Evolutionary conservation across 495 filamentous ascomycete genomes (phyloP).

Genomic region (Daldinia decipiens): DNA sequence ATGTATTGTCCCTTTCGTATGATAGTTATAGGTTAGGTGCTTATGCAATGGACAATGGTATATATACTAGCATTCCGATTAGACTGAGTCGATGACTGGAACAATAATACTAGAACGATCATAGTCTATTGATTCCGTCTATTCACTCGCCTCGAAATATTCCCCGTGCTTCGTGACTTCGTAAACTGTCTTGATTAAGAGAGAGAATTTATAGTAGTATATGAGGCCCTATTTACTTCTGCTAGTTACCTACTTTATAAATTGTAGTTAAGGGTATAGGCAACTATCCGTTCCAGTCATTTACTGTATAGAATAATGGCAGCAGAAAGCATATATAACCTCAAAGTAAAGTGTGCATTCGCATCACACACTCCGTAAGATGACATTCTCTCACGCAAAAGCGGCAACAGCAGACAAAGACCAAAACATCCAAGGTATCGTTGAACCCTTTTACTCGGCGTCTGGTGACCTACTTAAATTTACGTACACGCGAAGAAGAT

Average conservation of each 20-base stretch:
- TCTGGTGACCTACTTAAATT: slow-evolving; percentile 10
- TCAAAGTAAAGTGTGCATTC: background rate
- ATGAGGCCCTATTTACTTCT: background rate
- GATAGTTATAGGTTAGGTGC: background rate
- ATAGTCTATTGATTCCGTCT: background rate
- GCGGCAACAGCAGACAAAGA: background rate
- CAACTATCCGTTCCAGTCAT: background rate
- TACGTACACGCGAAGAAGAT: slow-evolving; percentile 17
- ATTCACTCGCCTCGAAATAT: background rate
- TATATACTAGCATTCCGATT: background rate
- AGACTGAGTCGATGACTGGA: background rate
- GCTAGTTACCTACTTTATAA: background rate
- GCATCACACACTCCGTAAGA: background rate
- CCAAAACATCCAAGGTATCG: background rate
- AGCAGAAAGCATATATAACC: background rate
- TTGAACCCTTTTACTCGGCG: slow-evolving; percentile 11
- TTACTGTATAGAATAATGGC: background rate
- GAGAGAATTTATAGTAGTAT: background rate
- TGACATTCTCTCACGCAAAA: background rate
- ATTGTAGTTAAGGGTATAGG: background rate
- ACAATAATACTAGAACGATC: background rate
- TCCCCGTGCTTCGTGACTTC: background rate
- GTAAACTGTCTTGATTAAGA: background rate
- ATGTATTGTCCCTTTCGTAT: background rate
- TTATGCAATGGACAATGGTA: background rate